Conservation (phyloP, 2,329 filamentous ascomycete genomes). For the Paramyrothecium roridum region DNA sequence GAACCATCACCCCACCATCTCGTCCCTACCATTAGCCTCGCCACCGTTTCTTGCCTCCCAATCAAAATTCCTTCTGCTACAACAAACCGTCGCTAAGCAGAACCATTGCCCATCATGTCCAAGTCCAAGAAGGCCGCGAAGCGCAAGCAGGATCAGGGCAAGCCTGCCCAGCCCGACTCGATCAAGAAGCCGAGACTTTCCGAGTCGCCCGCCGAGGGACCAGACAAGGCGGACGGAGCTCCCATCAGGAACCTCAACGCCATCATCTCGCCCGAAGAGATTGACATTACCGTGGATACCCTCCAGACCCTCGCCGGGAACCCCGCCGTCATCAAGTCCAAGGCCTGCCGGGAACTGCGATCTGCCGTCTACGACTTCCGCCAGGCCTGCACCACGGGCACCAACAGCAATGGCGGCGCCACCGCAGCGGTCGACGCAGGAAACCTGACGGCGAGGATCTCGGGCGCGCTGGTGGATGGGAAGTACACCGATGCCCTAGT, state of each 20-base stretch:
- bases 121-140: conserved; percentile 46
- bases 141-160: conserved; percentile 37
- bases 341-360: conserved; percentile 63
- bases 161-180: conserved; percentile 30
- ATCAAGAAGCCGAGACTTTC: conserved; percentile 19
- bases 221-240: conserved; percentile 12
- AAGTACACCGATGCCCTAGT: conserved; percentile 64
- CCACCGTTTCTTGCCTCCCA: neutral
- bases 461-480: conserved; percentile 61
- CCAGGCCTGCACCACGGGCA: conserved; percentile 64
- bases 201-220: conserved; percentile 30
- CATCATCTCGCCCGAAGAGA: conserved; percentile 60
- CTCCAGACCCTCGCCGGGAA: conserved; percentile 55
- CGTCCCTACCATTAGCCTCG: neutral
- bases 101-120: conserved; percentile 28
- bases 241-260: conserved; percentile 44
- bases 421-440: conserved; percentile 38
- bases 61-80: neutral
- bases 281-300: conserved; percentile 66
- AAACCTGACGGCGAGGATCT: conserved; percentile 65
- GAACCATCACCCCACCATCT: neutral
- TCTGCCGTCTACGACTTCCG: conserved; percentile 67
- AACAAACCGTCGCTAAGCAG: neutral
- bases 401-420: conserved; percentile 49
- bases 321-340: conserved; percentile 63